Evolutionary conservation across 75 land plant genomes (phyloP), one percentile per base, ranked within the genome.

Genomic region (Azolla pinnata): DNA sequence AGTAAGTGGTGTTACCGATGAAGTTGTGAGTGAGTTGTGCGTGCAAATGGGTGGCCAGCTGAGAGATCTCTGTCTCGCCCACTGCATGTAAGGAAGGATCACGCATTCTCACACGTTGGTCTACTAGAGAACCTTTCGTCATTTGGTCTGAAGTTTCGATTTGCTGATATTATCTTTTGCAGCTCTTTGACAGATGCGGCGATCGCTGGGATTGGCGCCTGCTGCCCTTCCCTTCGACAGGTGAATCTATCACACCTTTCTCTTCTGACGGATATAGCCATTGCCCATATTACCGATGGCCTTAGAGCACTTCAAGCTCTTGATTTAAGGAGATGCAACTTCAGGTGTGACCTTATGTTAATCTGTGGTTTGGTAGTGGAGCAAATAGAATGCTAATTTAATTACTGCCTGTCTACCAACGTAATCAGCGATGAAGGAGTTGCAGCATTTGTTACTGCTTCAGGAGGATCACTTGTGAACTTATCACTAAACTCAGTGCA

Each of bases 351-450:
- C 28, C 3, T 26, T 4, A 8, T 56, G 3, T 29, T 26, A 56
- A 24, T 31, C 16, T 24, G 31, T 18, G 44, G 32, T 60, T 49
- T 14, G 56, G 32, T 57, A 49, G 32, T 55, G 21, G n/a, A n/a
- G n/a, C n/a, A n/a, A n/a, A n/a, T n/a, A n/a, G n/a, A n/a, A n/a
- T n/a, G n/a, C n/a, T n/a, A n/a, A n/a, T n/a, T n/a, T n/a, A n/a
- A n/a, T n/a, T n/a, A n/a, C n/a, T n/a, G n/a, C n/a, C n/a, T n/a
- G n/a, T n/a, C n/a, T n/a, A n/a, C n/a, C n/a, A 19, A 31, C 29
- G 17, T 4, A 4, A 49, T 24, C 64, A 86, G 92, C 74, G 92
- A 87, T 76, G 82, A 83, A 63, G 84, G 78, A 38, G 33, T 87
- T 62, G 87, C 92, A 55, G 84, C 80, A 29, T 83, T 76, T 30